Evolutionary conservation across 148 eudicot genomes (phyloP).

Genomic region (Pharnaceum exiguum): DNA sequence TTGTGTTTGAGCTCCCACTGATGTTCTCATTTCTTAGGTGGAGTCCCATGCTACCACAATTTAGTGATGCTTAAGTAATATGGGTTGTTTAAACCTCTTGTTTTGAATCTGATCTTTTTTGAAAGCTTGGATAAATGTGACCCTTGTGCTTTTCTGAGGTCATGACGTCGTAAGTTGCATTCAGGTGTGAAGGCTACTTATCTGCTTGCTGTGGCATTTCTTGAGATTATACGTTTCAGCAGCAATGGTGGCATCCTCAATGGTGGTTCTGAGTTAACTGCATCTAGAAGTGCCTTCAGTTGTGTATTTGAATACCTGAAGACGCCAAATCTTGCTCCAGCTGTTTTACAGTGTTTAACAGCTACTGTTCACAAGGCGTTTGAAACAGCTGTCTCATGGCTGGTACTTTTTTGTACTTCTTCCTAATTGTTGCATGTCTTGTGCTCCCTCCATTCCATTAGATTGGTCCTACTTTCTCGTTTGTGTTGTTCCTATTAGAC

Average conservation of each 20-base stretch:
- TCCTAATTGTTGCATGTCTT: background rate
- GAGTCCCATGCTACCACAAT: no score
- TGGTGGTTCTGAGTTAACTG: conserved; percentile 51
- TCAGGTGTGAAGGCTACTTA: conserved; percentile 98
- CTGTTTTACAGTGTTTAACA: conserved; percentile 89
- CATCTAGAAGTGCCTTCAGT: conserved; percentile 89
- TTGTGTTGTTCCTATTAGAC: no score
- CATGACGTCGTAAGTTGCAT: conserved; percentile 14
- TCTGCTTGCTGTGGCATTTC: conserved; percentile 92
- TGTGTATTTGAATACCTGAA: conserved; percentile 96
- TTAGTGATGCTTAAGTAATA: no score
- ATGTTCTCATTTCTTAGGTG: no score
- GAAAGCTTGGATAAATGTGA: no score
- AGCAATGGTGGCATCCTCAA: conserved; percentile 99
- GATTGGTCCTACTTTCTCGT: background rate
- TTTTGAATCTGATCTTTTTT: no score
- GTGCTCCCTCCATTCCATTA: background rate
- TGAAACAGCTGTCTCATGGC: conserved; percentile 79
- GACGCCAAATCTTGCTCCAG: conserved; percentile 90
- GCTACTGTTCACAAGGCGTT: conserved; percentile 90
- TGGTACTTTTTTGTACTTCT: conserved; percentile 70
- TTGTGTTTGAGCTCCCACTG: no score
- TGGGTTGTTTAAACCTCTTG: no score
- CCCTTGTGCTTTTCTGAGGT: background rate
- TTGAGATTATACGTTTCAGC: conserved; percentile 93